Percentiles rank a stretch among this genome's conserved stretches.
Conservation (phyloP, 305 asterid species). For the Striga hermonthica region DNA sequence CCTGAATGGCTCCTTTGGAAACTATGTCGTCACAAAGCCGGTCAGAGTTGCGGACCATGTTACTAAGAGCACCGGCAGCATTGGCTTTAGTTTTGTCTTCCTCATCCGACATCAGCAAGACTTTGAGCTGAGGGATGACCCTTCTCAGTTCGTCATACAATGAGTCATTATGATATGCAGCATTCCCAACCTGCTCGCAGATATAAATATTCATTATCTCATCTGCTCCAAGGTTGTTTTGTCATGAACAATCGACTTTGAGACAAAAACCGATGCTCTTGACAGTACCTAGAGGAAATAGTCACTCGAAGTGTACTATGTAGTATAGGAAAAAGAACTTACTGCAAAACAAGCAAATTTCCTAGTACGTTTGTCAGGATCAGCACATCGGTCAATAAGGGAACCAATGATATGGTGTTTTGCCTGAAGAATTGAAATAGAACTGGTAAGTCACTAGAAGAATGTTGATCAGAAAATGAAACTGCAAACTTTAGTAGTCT, state of each 20-base stretch:
- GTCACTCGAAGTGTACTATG: neutral
- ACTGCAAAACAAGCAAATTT: constrained; percentile 99
- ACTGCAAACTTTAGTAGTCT: neutral
- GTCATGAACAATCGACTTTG: constrained; percentile 20
- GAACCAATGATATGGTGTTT: constrained; percentile 63
- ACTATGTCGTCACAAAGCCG: constrained; percentile 94
- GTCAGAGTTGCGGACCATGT: constrained; percentile 93
- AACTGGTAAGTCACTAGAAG: constrained; percentile 7
- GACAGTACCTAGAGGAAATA: neutral
- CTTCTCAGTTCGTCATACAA: constrained; percentile 84
- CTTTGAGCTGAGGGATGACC: constrained; percentile 83
- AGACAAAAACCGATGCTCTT: constrained; percentile 12
- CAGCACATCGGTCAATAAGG: constrained; percentile 85
- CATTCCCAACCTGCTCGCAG: constrained; percentile 82
- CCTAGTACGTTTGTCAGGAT: constrained; percentile 85
- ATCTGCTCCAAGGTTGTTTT: constrained; percentile 12
- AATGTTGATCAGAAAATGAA: constrained; percentile 16
- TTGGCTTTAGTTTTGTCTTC: constrained; percentile 99
- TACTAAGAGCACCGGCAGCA: constrained; percentile 99
- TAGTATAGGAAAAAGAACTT: constrained; percentile 34
- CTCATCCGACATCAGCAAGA: constrained; percentile 72
- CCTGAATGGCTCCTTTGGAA: constrained; percentile 97
- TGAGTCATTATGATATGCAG: constrained; percentile 92
- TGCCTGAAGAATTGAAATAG: constrained; percentile 44
- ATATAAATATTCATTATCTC: constrained; percentile 31